Conservation (phyloP, 352 stramenopile species). For the Phytophthora pini region DNA sequence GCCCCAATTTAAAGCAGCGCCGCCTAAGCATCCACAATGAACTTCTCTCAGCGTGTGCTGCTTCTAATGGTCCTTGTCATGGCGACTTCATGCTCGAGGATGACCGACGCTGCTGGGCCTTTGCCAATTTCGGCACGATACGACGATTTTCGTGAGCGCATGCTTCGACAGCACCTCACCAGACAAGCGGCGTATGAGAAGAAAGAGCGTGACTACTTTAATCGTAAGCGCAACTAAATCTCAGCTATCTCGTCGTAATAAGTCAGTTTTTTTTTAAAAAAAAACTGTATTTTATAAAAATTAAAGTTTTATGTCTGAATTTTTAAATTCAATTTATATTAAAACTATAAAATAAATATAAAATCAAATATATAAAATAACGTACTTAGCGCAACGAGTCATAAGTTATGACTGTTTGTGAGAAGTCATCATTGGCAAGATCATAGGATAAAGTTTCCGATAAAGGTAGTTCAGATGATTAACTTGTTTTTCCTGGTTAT, state of each 20-base stretch:
- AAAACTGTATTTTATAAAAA: too few relatives aligned
- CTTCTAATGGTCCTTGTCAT: slow-evolving; percentile 24
- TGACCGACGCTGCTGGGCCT: slow-evolving; percentile 9
- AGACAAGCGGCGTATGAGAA: slow-evolving; percentile 27
- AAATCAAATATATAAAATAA: too few relatives aligned
- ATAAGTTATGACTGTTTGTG: too few relatives aligned
- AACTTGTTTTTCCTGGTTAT: too few relatives aligned
- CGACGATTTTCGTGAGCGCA: slow-evolving; percentile 24
- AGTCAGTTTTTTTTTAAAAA: too few relatives aligned
- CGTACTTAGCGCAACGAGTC: too few relatives aligned
- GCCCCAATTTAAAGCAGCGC: slow-evolving; percentile 4
- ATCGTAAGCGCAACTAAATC: slow-evolving; percentile 23
- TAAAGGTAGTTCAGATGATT: too few relatives aligned
- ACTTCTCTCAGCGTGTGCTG: slow-evolving; percentile 22
- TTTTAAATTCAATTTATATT: too few relatives aligned
- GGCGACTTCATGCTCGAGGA: slow-evolving; percentile 10
- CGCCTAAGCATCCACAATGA: slow-evolving; percentile 13
- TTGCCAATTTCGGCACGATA: slow-evolving; percentile 11
- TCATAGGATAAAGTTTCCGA: too few relatives aligned
- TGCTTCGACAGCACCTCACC: slow-evolving; percentile 19
- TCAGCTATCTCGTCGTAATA: background rate
- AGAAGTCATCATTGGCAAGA: too few relatives aligned
- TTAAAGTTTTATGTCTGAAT: too few relatives aligned
- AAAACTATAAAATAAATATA: too few relatives aligned
- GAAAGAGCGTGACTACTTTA: slow-evolving; percentile 25